Evolutionary conservation across 345 rosid genomes (phyloP).

Genomic region (Erucastrum elatum): DNA sequence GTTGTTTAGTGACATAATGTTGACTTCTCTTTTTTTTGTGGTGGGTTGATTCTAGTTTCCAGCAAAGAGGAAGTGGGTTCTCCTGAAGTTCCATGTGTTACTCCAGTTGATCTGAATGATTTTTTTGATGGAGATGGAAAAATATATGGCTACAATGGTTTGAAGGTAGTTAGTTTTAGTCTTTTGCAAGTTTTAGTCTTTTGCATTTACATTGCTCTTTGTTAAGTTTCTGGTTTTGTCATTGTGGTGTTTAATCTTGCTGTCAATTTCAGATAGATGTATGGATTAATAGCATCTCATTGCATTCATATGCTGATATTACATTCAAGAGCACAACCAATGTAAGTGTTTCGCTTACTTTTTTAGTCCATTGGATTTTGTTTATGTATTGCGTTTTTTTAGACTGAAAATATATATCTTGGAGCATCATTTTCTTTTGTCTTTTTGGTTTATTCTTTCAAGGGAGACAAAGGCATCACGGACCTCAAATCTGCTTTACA

Average conservation of each 20-base stretch:
- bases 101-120: slow-evolving; percentile 71
- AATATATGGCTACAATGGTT: slow-evolving; percentile 80
- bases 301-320: slow-evolving; percentile 71
- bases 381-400: slow-evolving; percentile 6
- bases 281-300: slow-evolving; percentile 77
- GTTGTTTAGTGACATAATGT: slow-evolving; percentile 38
- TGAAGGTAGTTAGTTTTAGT: slow-evolving; percentile 60
- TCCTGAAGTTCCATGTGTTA: slow-evolving; percentile 46
- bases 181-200: no score
- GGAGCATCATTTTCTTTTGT: slow-evolving; percentile 15
- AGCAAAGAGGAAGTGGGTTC: slow-evolving; percentile 84
- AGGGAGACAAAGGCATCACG: slow-evolving; percentile 90
- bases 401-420: not conserved
- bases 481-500: slow-evolving; percentile 80
- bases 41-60: slow-evolving; percentile 53
- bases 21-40: not conserved
- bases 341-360: slow-evolving; percentile 51
- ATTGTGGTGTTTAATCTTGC: not conserved
- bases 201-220: slow-evolving; percentile 35
- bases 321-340: slow-evolving; percentile 52
- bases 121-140: slow-evolving; percentile 86
- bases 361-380: not conserved
- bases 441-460: slow-evolving; percentile 15
- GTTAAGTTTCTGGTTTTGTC: not conserved
- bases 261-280: slow-evolving; percentile 54